Conservation (phyloP, 208 protist species). For the Kentomonas sorsogonicus region DNA sequence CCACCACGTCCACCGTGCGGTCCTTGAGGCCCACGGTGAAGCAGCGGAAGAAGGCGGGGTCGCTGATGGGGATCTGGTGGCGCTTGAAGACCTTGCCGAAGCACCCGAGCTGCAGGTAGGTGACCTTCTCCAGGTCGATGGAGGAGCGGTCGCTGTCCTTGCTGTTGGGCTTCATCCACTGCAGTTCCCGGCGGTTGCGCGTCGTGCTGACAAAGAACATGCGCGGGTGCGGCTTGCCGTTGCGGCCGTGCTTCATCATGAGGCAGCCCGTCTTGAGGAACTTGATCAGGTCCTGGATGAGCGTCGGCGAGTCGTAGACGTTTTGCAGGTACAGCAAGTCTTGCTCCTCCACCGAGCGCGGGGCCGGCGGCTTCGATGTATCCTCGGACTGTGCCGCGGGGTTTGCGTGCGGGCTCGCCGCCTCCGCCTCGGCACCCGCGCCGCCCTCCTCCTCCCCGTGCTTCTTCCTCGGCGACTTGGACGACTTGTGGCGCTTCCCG, state of each 20-base stretch:
- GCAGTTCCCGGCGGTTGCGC: constrained; percentile 43
- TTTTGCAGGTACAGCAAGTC: constrained; percentile 69
- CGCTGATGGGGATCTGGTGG: constrained; percentile 41
- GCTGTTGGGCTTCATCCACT: constrained; percentile 65
- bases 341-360: constrained; percentile 20
- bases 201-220: constrained; percentile 80
- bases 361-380: background rate
- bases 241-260: constrained; percentile 90
- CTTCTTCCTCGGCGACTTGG: background rate
- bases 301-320: constrained; percentile 82
- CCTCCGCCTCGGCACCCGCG: constrained; percentile 3
- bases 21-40: constrained; percentile 83
- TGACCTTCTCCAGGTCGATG: constrained; percentile 71
- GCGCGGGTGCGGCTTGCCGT: constrained; percentile 83
- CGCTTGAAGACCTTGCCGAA: constrained; percentile 90
- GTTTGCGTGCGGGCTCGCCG: background rate
- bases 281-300: constrained; percentile 78
- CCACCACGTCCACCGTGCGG: constrained; percentile 90
- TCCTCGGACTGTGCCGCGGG: too few relatives aligned
- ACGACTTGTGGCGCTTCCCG: background rate
- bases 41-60: constrained; percentile 79
- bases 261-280: constrained; percentile 78
- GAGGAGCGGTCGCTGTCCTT: constrained; percentile 41
- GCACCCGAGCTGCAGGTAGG: constrained; percentile 84
- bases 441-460: constrained; percentile 2